A percentile compares a stretch with the other conserved stretches of the same genome.
Evolutionary conservation across 2,329 filamentous ascomycete species (phyloP).

Genomic region (Rhynchosporium agropyri): DNA sequence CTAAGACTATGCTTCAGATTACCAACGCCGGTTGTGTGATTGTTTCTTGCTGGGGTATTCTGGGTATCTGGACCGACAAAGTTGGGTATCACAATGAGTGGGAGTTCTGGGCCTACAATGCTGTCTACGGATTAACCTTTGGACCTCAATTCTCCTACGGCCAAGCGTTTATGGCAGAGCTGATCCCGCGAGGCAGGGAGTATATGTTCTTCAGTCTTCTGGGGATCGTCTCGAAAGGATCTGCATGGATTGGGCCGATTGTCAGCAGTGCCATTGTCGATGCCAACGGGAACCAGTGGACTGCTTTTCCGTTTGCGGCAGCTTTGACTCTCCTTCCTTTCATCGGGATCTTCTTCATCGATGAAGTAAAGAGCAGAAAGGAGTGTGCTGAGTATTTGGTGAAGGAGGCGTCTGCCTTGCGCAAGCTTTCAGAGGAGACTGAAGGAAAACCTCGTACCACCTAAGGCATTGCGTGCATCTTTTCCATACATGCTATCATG

Average conservation of each 20-base stretch:
- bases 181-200: slow-evolving; percentile 40
- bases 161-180: slow-evolving; percentile 41
- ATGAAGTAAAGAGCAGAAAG: slow-evolving; percentile 37
- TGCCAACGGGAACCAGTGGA: slow-evolving; percentile 38
- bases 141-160: slow-evolving; percentile 41
- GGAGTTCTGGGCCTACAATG: slow-evolving; percentile 42
- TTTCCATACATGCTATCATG: slow-evolving; percentile 1
- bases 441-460: slow-evolving; percentile 8
- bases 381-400: slow-evolving; percentile 41
- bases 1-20: slow-evolving; percentile 40
- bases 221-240: slow-evolving; percentile 41
- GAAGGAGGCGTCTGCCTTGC: slow-evolving; percentile 33
- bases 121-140: slow-evolving; percentile 36
- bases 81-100: slow-evolving; percentile 40
- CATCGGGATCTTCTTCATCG: slow-evolving; percentile 41
- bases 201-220: slow-evolving; percentile 42
- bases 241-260: slow-evolving; percentile 41
- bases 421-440: slow-evolving; percentile 25
- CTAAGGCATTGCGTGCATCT: not conserved
- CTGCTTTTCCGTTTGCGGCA: slow-evolving; percentile 38
- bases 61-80: slow-evolving; percentile 40
- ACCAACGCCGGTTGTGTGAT: slow-evolving; percentile 38
- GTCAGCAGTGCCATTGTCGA: slow-evolving; percentile 41
- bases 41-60: slow-evolving; percentile 39
- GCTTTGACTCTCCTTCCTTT: slow-evolving; percentile 39